These are phyloP conservation scores for Chrysosporium keratinophilum DNA, from an alignment of 2,329 filamentous ascomycete species.

Conservation along the genomic window DNA sequence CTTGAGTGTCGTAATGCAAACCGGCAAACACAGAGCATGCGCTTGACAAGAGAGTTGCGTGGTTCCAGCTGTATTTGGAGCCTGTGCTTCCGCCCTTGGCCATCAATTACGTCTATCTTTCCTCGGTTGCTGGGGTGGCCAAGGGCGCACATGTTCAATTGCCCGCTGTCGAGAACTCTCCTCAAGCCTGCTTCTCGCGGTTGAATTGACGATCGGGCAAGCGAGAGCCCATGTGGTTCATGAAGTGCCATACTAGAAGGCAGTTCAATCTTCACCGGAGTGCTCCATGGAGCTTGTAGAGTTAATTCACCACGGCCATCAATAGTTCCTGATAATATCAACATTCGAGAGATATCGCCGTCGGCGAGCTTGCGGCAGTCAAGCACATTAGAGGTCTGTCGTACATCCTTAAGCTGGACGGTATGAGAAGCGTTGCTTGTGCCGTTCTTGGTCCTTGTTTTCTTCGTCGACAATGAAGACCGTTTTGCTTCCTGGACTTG, in stretches of 20 bases:
- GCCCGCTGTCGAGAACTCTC: constrained; percentile 37
- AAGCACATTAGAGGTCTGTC: constrained; percentile 55
- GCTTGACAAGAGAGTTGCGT: constrained; percentile 50
- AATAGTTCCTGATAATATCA: constrained; percentile 57
- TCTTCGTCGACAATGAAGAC: constrained; percentile 16
- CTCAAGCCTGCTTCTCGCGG: constrained; percentile 45
- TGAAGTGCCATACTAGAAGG: constrained; percentile 49
- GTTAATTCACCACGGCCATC: constrained; percentile 57
- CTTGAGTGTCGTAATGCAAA: constrained; percentile 52
- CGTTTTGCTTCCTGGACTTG: constrained; percentile 35
- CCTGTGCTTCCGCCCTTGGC: constrained; percentile 53
- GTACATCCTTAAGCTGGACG: constrained; percentile 32
- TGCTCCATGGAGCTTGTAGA: constrained; percentile 65
- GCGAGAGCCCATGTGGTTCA: constrained; percentile 51
- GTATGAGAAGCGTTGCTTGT: not conserved
- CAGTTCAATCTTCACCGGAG: constrained; percentile 55
- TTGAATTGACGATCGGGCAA: constrained; percentile 40
- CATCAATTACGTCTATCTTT: constrained; percentile 56
- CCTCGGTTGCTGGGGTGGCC: constrained; percentile 51
- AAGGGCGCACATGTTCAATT: constrained; percentile 41
- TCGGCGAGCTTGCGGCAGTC: constrained; percentile 65
- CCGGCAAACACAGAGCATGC: constrained; percentile 51
- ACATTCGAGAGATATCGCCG: constrained; percentile 55
- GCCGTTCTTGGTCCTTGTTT: constrained; percentile 13
- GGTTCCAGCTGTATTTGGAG: constrained; percentile 59